Conservation (phyloP, 768 basidiomycete species). For the Trametes cingulata region DNA sequence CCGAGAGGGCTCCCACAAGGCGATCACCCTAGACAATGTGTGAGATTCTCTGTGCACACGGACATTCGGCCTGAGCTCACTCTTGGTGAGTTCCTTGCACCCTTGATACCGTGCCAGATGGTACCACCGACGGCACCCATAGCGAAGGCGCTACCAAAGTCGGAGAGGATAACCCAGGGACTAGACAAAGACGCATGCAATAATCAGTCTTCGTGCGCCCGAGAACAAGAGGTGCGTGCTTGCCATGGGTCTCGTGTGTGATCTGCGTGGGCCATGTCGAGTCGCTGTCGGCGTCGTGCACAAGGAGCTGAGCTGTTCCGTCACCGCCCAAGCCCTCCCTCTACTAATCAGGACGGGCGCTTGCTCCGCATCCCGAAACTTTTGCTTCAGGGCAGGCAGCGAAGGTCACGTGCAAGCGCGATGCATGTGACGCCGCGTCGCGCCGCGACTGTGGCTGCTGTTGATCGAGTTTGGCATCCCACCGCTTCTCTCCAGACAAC, state of each 20-base stretch:
- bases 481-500: constrained; percentile 30
- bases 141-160: constrained; percentile 96
- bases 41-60: neutral
- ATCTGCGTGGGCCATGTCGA: constrained; percentile 81
- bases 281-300: constrained; percentile 18
- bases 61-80: constrained; percentile 46
- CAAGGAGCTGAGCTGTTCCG: constrained; percentile 15
- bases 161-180: constrained; percentile 98
- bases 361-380: constrained; percentile 15
- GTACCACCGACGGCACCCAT: constrained; percentile 99
- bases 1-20: constrained; percentile 88
- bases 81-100: constrained; percentile 92
- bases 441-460: constrained; percentile 23
- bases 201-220: constrained; percentile 2
- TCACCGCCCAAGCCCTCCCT: constrained; percentile 8
- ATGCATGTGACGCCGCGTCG: constrained; percentile 20
- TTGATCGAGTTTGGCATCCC: neutral
- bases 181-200: constrained; percentile 31
- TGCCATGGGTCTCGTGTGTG: constrained; percentile 94
- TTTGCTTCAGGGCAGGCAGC: constrained; percentile 20
- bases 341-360: constrained; percentile 1
- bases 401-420: constrained; percentile 24
- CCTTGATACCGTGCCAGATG: constrained; percentile 99
- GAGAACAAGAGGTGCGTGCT: constrained; percentile 21
- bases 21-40: constrained; percentile 77